Conservation (phyloP, 305 asterid genomes). For the Fraxinus dipetala region DNA sequence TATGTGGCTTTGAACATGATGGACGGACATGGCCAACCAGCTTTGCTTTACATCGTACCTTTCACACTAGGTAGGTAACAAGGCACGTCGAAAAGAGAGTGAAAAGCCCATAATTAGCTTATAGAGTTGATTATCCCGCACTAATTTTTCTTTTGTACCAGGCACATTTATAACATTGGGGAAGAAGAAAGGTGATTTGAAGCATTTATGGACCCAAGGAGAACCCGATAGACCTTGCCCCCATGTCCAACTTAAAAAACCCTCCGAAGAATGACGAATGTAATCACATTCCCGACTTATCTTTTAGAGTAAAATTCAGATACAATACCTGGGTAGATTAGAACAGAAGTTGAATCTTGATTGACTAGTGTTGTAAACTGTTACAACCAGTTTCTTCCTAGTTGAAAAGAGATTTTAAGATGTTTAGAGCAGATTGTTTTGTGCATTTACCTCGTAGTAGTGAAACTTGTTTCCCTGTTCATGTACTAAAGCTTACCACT, state of each 20-base stretch:
- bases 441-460: background rate
- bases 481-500: too few species aligned
- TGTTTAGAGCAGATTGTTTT: background rate
- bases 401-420: background rate
- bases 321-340: background rate
- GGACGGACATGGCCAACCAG: conserved; percentile 79
- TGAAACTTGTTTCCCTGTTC: background rate
- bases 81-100: background rate
- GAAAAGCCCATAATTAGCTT: background rate
- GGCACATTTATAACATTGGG: conserved; percentile 53
- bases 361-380: background rate
- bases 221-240: conserved; percentile 53
- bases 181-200: conserved; percentile 51
- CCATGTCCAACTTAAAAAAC: conserved; percentile 49
- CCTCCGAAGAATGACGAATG: conserved; percentile 20
- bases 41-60: conserved; percentile 72
- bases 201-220: conserved; percentile 54
- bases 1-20: conserved; percentile 67
- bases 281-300: background rate
- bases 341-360: background rate
- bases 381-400: background rate
- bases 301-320: background rate
- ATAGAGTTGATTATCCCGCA: background rate
- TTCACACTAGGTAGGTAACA: conserved; percentile 49
- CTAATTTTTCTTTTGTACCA: conserved; percentile 10